A percentile compares a stretch with the other conserved stretches of the same genome.
Conservation (phyloP, 2,329 filamentous ascomycete species). For the Fusarium odoratissimum region DNA sequence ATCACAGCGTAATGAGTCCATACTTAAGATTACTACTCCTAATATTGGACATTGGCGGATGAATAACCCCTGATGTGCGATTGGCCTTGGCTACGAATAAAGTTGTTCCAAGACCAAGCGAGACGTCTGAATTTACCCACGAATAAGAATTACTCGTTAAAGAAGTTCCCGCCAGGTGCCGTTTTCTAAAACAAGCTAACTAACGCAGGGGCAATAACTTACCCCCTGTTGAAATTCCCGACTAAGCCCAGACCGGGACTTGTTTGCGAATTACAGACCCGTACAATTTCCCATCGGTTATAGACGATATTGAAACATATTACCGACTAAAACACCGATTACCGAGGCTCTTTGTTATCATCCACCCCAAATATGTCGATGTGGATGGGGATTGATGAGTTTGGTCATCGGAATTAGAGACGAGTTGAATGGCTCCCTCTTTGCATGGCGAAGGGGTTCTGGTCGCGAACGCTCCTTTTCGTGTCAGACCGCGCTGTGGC, state of each 20-base stretch:
- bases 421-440: not conserved
- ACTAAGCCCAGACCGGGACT: not conserved
- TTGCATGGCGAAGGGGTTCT: not conserved
- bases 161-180: not conserved
- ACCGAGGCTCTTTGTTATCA: not conserved
- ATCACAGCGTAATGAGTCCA: rapidly evolving
- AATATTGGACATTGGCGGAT: not conserved
- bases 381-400: not conserved
- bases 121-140: not conserved
- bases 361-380: not conserved
- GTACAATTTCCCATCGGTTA: too few species aligned
- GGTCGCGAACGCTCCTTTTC: too few species aligned
- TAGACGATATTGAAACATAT: not conserved
- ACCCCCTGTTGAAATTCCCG: not conserved
- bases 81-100: not conserved
- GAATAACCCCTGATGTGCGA: not conserved
- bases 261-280: not conserved
- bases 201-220: not conserved
- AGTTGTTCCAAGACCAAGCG: not conserved
- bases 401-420: too few species aligned
- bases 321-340: not conserved
- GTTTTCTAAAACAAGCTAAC: not conserved
- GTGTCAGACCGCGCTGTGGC: not conserved
- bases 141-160: not conserved
- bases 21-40: too few species aligned